phyloP scores from a whole-genome alignment of 2,329 filamentous ascomycete species.

The Aspergillus niger region DNA sequence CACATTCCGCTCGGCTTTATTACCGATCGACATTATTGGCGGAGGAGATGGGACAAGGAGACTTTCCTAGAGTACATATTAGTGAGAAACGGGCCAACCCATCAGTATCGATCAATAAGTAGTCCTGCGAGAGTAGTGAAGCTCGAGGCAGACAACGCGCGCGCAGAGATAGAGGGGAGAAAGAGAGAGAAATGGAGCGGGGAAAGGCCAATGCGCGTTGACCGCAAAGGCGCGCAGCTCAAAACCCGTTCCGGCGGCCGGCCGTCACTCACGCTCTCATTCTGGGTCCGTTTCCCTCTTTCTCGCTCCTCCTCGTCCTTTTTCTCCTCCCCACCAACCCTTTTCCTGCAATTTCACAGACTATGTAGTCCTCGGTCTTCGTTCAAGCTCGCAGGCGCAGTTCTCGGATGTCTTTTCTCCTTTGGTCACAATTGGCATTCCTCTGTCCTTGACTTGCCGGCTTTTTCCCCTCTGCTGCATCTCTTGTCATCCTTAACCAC shows the following conservation, averaged over 20 bases:
- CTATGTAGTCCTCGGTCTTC: conserved; percentile 45
- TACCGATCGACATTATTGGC: neutral
- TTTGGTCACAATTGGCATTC: conserved; percentile 30
- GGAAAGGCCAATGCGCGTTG: conserved; percentile 16
- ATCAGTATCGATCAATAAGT: neutral
- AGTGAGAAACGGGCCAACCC: neutral
- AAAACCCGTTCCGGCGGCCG: conserved; percentile 8
- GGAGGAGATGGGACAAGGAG: neutral
- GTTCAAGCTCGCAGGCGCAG: conserved; percentile 34
- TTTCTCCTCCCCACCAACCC: conserved; percentile 37
- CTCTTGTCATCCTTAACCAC: conserved; percentile 18
- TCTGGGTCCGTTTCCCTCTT: conserved; percentile 26
- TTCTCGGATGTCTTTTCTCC: conserved; percentile 22
- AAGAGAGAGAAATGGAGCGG: conserved; percentile 8
- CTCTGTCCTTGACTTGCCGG: conserved; percentile 11
- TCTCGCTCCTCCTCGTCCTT: conserved; percentile 27
- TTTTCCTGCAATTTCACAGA: conserved; percentile 37
- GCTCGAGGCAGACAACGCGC: neutral
- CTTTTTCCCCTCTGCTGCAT: conserved; percentile 14
- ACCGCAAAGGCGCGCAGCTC: conserved; percentile 10
- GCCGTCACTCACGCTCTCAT: conserved; percentile 12
- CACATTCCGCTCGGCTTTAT: neutral
- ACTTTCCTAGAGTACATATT: neutral
- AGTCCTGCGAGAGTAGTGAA: neutral
- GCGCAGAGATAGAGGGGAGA: neutral